Conservation (phyloP, 106 monocot genomes). For the Triglochin maritima region DNA sequence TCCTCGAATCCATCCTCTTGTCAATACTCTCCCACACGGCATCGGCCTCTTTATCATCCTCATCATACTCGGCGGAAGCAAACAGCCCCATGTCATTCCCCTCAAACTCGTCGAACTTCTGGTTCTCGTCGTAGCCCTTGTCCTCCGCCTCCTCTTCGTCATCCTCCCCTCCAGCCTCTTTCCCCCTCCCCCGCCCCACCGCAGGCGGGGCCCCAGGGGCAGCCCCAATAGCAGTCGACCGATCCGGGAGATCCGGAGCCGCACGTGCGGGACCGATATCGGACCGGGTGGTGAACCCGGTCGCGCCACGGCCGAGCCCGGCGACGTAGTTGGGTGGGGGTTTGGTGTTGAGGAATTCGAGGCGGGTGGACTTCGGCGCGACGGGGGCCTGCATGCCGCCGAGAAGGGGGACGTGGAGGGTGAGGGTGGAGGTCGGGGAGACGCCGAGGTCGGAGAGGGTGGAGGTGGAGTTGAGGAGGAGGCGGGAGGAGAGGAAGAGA, state of each 20-base stretch:
- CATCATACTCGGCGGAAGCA: conserved; percentile 95
- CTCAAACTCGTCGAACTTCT: conserved; percentile 99
- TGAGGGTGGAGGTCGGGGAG: conserved; percentile 29
- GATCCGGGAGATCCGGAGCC: conserved; percentile 85
- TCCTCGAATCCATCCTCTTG: conserved; percentile 70
- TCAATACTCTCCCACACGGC: conserved; percentile 96
- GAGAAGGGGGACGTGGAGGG: conserved; percentile 31
- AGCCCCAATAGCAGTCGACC: conserved; percentile 26
- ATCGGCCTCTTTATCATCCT: conserved; percentile 95
- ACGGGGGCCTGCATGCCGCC: conserved; percentile 31
- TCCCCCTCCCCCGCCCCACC: conserved; percentile 44
- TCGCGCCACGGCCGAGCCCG: conserved; percentile 93
- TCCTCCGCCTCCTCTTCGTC: conserved; percentile 74
- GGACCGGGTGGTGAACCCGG: conserved; percentile 95
- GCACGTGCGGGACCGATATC: conserved; percentile 94
- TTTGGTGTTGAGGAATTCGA: conserved; percentile 86
- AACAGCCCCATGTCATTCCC: conserved; percentile 94
- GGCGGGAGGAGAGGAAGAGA: conserved; percentile 28
- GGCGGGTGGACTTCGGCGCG: conserved; percentile 39
- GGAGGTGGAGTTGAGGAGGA: conserved; percentile 30
- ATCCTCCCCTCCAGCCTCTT: conserved; percentile 32
- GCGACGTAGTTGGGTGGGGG: conserved; percentile 96
- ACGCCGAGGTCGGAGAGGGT: conserved; percentile 36
- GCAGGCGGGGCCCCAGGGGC: conserved; percentile 10
- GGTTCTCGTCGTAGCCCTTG: conserved; percentile 96